Evolutionary conservation across 2,329 filamentous ascomycete species (phyloP).

Genomic region (Beauveria sp.): DNA sequence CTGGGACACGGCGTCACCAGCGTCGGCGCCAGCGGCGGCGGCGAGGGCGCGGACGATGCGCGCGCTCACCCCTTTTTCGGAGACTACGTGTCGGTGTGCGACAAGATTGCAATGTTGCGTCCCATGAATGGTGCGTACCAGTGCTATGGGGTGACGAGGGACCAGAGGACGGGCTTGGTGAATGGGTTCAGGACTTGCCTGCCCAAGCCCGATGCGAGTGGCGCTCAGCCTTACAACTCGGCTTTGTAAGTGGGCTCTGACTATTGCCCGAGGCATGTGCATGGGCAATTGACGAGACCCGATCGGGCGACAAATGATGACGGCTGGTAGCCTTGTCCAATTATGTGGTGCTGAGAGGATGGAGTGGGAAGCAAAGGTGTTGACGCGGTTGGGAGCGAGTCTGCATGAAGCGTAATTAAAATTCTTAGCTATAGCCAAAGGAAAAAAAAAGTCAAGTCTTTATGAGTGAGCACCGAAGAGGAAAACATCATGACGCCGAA

Average conservation of each 20-base stretch:
- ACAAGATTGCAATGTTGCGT: constrained; percentile 29
- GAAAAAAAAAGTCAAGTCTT: neutral
- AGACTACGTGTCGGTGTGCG: constrained; percentile 35
- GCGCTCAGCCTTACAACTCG: neutral
- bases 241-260: neutral
- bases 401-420: neutral
- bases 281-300: neutral
- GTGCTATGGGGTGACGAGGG: constrained; percentile 36
- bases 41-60: constrained; percentile 15
- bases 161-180: constrained; percentile 30
- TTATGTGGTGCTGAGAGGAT: neutral
- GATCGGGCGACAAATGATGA: neutral
- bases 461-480: neutral
- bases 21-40: neutral
- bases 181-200: constrained; percentile 20
- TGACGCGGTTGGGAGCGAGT: neutral
- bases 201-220: neutral
- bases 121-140: constrained; percentile 32
- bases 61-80: constrained; percentile 50
- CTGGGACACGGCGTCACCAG: constrained; percentile 47
- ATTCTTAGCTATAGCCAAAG: too few species aligned
- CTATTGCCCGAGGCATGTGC: neutral
- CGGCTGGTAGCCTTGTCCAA: neutral
- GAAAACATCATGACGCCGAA: too few species aligned
- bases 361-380: neutral